These are phyloP conservation scores for Magnolia kwangsiensis DNA, from an alignment of 164 flowering plant genomes.

Conservation along the genomic window DNA sequence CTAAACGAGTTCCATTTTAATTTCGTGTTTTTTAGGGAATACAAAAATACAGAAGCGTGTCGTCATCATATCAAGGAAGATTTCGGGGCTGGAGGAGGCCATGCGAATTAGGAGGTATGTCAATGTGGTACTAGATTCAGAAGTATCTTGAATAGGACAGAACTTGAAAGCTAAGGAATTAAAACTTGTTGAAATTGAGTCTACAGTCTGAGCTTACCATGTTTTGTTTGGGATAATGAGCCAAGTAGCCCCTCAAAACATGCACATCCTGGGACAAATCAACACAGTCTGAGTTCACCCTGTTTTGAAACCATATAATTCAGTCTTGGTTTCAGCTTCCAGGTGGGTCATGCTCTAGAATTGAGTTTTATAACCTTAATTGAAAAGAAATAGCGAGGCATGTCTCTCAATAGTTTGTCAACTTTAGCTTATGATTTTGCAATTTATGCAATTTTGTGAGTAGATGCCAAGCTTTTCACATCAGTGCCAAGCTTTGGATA, in stretches of 20 bases:
- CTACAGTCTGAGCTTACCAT: background rate
- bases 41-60: slow-evolving; percentile 13
- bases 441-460: background rate
- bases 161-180: background rate
- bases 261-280: background rate
- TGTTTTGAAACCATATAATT: too few relatives aligned
- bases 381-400: background rate
- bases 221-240: background rate
- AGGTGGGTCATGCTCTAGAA: background rate
- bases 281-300: too few relatives aligned
- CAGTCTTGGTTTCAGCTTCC: background rate
- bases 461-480: background rate
- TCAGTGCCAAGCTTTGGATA: background rate
- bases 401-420: too few relatives aligned
- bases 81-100: slow-evolving; percentile 76
- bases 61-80: slow-evolving; percentile 40
- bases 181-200: too few relatives aligned
- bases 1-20: background rate
- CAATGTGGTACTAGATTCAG: background rate
- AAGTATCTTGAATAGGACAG: background rate
- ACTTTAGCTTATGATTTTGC: background rate
- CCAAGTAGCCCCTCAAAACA: background rate
- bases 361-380: background rate
- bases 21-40: slow-evolving; percentile 23
- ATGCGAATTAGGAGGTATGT: slow-evolving; percentile 63